Evolutionary conservation across 2,329 filamentous ascomycete species (phyloP).

Genomic region (Cytospora schulzeri): DNA sequence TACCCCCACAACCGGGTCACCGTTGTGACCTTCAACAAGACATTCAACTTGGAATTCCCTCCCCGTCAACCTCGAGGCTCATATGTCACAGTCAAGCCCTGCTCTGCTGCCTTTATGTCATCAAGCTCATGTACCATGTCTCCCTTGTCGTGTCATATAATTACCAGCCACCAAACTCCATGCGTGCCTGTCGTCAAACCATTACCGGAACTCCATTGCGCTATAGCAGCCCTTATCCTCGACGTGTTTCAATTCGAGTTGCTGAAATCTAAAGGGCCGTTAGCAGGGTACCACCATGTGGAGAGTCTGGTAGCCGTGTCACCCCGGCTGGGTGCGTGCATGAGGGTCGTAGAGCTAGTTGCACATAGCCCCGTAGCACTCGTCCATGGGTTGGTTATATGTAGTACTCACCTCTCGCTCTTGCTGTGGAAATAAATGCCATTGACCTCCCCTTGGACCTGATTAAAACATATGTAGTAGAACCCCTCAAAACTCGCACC

Average conservation of each 20-base stretch:
- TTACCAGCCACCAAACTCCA: conserved; percentile 15
- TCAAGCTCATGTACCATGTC: conserved; percentile 18
- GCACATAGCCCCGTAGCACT: conserved; percentile 9
- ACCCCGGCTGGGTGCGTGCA: neutral
- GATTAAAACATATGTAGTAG: conserved; percentile 99
- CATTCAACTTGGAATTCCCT: neutral
- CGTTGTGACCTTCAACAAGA: neutral
- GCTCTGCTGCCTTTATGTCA: conserved; percentile 14
- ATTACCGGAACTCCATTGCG: conserved; percentile 75
- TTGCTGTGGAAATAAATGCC: conserved; percentile 98
- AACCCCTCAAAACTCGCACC: conserved; percentile 98
- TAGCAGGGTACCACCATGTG: conserved; percentile 10
- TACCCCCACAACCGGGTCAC: neutral
- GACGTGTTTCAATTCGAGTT: conserved; percentile 87
- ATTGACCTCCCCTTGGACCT: conserved; percentile 79
- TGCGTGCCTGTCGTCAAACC: conserved; percentile 9
- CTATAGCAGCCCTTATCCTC: conserved; percentile 80
- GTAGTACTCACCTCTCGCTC: conserved; percentile 80
- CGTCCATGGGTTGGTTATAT: neutral
- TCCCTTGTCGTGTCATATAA: conserved; percentile 10
- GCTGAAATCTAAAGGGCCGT: conserved; percentile 70
- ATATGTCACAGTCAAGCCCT: conserved; percentile 1
- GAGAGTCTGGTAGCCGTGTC: neutral
- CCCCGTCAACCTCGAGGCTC: neutral
- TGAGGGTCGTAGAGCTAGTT: neutral